These are phyloP conservation scores for Stephania cephalantha DNA, from an alignment of 164 flowering plant species.

Conservation along the genomic window DNA sequence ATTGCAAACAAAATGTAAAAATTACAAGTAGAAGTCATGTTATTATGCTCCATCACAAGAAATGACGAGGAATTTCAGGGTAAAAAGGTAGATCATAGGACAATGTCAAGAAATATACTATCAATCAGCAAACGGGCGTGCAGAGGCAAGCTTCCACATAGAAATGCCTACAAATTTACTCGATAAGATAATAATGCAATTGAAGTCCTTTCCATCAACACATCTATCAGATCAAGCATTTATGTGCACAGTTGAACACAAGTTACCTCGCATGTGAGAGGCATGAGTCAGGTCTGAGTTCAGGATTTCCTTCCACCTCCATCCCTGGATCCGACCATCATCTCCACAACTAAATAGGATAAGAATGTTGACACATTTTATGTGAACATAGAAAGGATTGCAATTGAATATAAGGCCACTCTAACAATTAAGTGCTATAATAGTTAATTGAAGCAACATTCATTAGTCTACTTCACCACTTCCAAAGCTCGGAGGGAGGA, in stretches of 20 bases:
- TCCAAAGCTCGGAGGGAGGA: background rate
- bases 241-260: background rate
- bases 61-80: background rate
- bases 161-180: background rate
- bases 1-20: background rate
- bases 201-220: background rate
- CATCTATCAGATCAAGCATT: background rate
- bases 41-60: background rate
- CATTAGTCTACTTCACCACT: background rate
- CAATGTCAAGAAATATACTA: background rate
- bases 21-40: background rate
- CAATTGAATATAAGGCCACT: too few relatives aligned
- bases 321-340: constrained; percentile 91
- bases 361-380: background rate
- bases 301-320: constrained; percentile 79
- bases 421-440: too few relatives aligned
- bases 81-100: background rate
- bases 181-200: too few relatives aligned
- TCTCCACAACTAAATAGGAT: constrained; percentile 80
- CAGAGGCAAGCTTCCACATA: background rate
- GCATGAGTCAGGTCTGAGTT: constrained; percentile 26
- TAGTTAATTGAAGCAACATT: too few relatives aligned
- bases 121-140: background rate
- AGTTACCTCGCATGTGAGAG: constrained; percentile 42
- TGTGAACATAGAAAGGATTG: background rate